phyloP scores from a whole-genome alignment of 2,329 filamentous ascomycete species.

The Penicillium frequentans region DNA sequence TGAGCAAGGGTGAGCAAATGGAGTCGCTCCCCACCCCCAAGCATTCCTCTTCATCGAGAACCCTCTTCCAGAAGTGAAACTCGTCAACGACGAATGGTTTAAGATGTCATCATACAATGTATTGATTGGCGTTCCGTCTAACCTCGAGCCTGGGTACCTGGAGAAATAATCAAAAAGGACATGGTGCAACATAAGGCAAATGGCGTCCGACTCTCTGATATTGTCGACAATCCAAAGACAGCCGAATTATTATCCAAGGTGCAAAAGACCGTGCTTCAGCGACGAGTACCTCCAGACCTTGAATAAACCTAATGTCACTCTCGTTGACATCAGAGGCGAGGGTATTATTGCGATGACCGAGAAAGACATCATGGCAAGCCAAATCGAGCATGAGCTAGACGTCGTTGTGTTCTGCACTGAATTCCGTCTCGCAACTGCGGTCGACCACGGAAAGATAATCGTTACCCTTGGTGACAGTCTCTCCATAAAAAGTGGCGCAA shows the following conservation, averaged over 20 bases:
- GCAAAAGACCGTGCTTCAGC: background rate
- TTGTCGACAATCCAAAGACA: background rate
- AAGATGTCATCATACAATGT: background rate
- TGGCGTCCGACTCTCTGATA: background rate
- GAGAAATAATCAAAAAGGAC: background rate
- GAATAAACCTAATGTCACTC: background rate
- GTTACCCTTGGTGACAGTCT: conserved; percentile 42
- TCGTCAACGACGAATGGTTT: background rate
- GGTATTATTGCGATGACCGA: background rate
- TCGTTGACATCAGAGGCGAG: background rate
- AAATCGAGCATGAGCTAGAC: background rate
- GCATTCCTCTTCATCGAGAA: background rate
- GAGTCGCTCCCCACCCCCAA: too few species aligned
- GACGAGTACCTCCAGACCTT: background rate
- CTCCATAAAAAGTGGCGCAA: conserved; percentile 49
- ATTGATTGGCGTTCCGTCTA: background rate
- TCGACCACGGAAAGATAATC: conserved; percentile 25
- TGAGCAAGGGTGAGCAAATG: too few species aligned
- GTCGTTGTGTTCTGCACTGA: background rate
- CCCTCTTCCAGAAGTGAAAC: background rate
- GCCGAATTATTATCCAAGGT: background rate
- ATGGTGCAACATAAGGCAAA: background rate
- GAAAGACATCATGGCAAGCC: background rate
- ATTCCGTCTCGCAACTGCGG: background rate
- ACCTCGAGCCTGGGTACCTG: background rate